phyloP scores from a whole-genome alignment of 2,329 filamentous ascomycete genomes.

The Fusarium sp. region DNA sequence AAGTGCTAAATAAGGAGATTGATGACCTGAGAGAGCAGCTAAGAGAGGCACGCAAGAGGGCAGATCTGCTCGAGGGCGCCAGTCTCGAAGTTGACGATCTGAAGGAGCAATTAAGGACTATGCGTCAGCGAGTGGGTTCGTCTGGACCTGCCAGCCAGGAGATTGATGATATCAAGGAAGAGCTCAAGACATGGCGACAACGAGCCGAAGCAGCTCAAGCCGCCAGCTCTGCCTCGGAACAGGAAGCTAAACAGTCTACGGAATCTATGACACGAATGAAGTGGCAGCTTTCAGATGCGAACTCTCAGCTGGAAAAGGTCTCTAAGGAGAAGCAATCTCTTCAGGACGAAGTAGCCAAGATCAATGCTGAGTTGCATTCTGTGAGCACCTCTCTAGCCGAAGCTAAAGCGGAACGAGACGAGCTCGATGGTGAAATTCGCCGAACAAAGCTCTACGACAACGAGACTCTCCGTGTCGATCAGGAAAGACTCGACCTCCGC shows the following conservation, averaged over 20 bases:
- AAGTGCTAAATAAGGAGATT: conserved; percentile 48
- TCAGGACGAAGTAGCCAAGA: conserved; percentile 71
- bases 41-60: conserved; percentile 45
- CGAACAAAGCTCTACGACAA: conserved; percentile 66
- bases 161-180: conserved; percentile 46
- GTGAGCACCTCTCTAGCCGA: conserved; percentile 68
- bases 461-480: conserved; percentile 72
- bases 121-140: conserved; percentile 30
- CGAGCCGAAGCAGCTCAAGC: conserved; percentile 45
- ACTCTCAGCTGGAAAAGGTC: conserved; percentile 66
- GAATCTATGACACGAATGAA: conserved; percentile 65
- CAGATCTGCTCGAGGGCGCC: conserved; percentile 44
- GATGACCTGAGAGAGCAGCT: conserved; percentile 42
- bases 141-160: conserved; percentile 55
- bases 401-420: conserved; percentile 73
- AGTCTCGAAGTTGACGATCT: conserved; percentile 47
- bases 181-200: conserved; percentile 48
- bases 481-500: conserved; percentile 76
- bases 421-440: conserved; percentile 71
- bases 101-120: conserved; percentile 45
- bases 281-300: conserved; percentile 69
- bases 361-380: conserved; percentile 71
- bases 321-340: conserved; percentile 71
- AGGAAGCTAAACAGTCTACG: conserved; percentile 52
- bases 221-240: conserved; percentile 49